phyloP scores from a whole-genome alignment of 495 filamentous ascomycete genomes.

The Penicillium paradoxum region DNA sequence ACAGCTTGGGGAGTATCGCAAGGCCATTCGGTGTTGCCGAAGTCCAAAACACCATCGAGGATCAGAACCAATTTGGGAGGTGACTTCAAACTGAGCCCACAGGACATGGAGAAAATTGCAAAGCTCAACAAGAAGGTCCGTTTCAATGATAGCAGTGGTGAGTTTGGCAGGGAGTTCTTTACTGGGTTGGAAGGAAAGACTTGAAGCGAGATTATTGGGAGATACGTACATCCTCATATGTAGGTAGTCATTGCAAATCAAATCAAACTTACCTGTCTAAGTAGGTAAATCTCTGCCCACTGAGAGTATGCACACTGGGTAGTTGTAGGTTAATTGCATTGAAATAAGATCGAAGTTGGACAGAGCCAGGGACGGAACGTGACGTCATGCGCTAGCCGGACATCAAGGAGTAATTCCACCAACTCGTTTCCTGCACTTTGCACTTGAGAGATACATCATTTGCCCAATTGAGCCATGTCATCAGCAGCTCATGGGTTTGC shows the following conservation, averaged over 20 bases:
- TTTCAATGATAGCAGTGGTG: conserved; percentile 54
- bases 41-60: conserved; percentile 51
- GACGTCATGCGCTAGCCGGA: background rate
- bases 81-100: conserved; percentile 50
- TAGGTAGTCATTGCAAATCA: background rate
- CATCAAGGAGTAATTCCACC: no score
- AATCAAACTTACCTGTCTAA: background rate
- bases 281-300: no score
- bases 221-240: background rate
- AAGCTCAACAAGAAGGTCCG: conserved; percentile 51
- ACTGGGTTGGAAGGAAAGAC: conserved; percentile 57
- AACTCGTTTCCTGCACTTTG: background rate
- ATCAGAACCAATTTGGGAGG: conserved; percentile 55
- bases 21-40: conserved; percentile 62
- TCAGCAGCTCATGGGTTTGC: conserved; percentile 19
- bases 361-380: background rate
- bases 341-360: background rate
- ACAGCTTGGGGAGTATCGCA: conserved; percentile 61
- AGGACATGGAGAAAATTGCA: conserved; percentile 52
- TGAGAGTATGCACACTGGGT: background rate
- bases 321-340: background rate
- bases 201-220: background rate
- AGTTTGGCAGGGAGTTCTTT: conserved; percentile 57
- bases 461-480: conserved; percentile 2
- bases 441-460: background rate